Percentiles rank a stretch among this genome's conserved stretches.
These are phyloP conservation scores for Plasmodium falciparum DNA, from an alignment of 169 alveolate genomes.

Conservation along the genomic window DNA sequence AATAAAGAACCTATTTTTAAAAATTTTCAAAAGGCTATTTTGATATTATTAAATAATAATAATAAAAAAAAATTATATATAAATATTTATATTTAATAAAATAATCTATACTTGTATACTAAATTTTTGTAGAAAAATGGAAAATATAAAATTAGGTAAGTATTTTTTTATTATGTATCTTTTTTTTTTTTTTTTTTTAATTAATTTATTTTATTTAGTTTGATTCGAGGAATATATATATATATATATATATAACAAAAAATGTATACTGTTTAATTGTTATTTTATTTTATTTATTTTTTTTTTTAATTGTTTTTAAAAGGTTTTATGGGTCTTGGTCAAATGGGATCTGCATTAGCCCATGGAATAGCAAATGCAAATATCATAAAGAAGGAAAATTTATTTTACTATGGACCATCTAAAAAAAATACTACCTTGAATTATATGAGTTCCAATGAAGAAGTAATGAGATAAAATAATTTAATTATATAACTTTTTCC, in stretches of 20 bases:
- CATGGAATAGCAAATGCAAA: constrained; percentile 46
- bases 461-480: constrained; percentile 25
- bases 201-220: not conserved
- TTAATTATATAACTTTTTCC: not conserved
- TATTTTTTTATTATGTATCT: too few species aligned
- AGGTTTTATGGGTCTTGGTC: constrained; percentile 72
- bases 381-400: constrained; percentile 32
- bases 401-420: constrained; percentile 48
- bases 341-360: constrained; percentile 77
- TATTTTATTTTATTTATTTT: too few species aligned
- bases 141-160: constrained; percentile 61
- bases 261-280: not conserved
- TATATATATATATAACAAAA: not conserved
- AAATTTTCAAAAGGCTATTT: too few species aligned
- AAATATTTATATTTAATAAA: too few species aligned
- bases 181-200: constrained; percentile 17
- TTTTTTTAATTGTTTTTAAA: constrained; percentile 12
- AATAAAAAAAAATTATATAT: too few species aligned
- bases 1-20: too few species aligned
- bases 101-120: not conserved
- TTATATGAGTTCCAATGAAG: constrained; percentile 17
- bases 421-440: constrained; percentile 20
- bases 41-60: too few species aligned
- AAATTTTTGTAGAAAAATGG: constrained; percentile 31
- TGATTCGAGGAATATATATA: not conserved